Base-by-base conservation (phyloP, 768 basidiomycete species). In the Trametes villosa region DNA sequence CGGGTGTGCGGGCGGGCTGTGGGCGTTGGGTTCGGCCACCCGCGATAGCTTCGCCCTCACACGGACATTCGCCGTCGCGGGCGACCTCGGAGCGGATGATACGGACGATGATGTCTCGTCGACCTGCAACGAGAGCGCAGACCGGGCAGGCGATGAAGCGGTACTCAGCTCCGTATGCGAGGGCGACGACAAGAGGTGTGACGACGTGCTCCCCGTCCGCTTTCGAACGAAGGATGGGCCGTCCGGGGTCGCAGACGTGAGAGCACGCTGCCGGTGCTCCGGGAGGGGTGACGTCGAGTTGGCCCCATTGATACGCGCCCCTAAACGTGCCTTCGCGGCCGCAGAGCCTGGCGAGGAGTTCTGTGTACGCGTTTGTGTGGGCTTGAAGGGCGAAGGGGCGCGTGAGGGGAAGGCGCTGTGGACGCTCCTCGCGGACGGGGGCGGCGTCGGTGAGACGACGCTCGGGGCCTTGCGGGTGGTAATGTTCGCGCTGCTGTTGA, bases 21-120 rank as follows among this genome's bases (percentile, higher is more conserved):
- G 65, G 31, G 67, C 61, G 20, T 61, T 53, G 9, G 72, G 62
- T 62, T 79, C 84, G 22, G 78, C 81, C 44, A 85, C 62, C 36
- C 75, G 71, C 0, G 87, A 81, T 26, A 90, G 78, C 68, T 84
- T 90, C 20, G 89, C 83, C 72, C 82, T 89, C 62, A 91, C 81
- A 67, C 75, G 74, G 41, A 72, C 52, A 36, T 57, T 56, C 9
- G 60, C 44, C 9, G 57, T 53, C 8, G 60, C 46, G n/a, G 60
- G 27, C 13, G 55, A 52, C 30, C 60, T 31, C 22, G 61, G 9
- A 12, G 62, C 40, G 8, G 60, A 53, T 17, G 62, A 65, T 17
- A 53, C 45, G 15, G 67, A 56, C 20, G 49, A 47, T 13, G 59
- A 30, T 15, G 67, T 67, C 60, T 67, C 59, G 20, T 61, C 65